These are phyloP conservation scores for Penicillium sp. DNA, from an alignment of 2,329 filamentous ascomycete genomes.

Conservation along the genomic window DNA sequence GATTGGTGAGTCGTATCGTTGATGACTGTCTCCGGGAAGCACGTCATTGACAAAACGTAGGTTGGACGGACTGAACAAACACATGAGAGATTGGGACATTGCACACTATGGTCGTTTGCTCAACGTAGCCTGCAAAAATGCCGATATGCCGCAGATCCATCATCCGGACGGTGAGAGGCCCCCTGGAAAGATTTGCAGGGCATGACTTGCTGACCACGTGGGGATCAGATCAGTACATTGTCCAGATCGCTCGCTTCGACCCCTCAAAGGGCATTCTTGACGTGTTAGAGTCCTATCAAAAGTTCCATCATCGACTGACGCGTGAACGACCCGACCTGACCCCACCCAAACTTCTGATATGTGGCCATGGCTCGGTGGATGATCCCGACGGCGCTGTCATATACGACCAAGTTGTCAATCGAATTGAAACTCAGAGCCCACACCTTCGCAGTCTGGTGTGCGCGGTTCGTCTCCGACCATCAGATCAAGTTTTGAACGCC, in stretches of 20 bases:
- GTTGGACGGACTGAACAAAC: slow-evolving; percentile 76
- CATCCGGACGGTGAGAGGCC: slow-evolving; percentile 31
- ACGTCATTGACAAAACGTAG: slow-evolving; percentile 28
- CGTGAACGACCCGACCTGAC: slow-evolving; percentile 44
- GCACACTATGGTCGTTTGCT: slow-evolving; percentile 72
- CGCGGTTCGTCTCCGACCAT: slow-evolving; percentile 69
- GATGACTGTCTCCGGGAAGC: background rate
- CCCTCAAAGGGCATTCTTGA: slow-evolving; percentile 76
- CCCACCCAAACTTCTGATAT: slow-evolving; percentile 66
- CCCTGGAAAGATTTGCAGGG: background rate
- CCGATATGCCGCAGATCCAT: slow-evolving; percentile 40
- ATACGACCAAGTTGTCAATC: slow-evolving; percentile 64
- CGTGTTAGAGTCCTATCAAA: slow-evolving; percentile 68
- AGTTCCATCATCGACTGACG: slow-evolving; percentile 58
- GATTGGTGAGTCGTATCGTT: slow-evolving; percentile 55
- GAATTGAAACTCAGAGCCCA: slow-evolving; percentile 58
- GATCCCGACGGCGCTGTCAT: slow-evolving; percentile 70
- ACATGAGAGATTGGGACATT: slow-evolving; percentile 62
- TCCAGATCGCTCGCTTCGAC: slow-evolving; percentile 76
- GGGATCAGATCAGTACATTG: slow-evolving; percentile 60
- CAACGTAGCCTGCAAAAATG: slow-evolving; percentile 56
- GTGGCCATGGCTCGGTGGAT: slow-evolving; percentile 73
- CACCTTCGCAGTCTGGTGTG: slow-evolving; percentile 61
- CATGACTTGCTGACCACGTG: slow-evolving; percentile 43
- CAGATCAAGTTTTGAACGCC: slow-evolving; percentile 73